phyloP scores from a whole-genome alignment of 129 eudicot genomes.

The Chrysanthemum makinoi region DNA sequence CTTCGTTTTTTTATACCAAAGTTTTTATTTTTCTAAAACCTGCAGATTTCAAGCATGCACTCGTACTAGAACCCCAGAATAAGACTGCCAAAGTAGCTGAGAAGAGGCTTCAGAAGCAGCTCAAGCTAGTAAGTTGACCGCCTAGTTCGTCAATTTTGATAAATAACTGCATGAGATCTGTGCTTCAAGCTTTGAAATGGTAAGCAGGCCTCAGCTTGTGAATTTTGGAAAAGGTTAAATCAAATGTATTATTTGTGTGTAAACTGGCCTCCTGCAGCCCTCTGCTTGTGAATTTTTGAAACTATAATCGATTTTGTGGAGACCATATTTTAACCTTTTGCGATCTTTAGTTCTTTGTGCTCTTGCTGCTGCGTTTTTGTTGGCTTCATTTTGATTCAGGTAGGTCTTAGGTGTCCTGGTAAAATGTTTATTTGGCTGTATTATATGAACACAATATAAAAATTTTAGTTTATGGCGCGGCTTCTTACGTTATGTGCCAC shows the following conservation, averaged over 20 bases:
- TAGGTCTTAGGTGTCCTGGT: background rate
- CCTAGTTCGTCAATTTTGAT: conserved; percentile 5
- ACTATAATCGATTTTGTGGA: conserved; percentile 22
- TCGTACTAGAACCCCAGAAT: conserved; percentile 92
- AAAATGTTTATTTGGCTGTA: conserved; percentile 8
- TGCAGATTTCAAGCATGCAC: conserved; percentile 94
- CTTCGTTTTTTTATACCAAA: background rate
- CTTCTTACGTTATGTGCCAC: background rate
- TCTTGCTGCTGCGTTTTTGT: background rate
- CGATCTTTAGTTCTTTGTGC: conserved; percentile 4
- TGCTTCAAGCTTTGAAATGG: background rate
- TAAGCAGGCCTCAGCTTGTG: background rate
- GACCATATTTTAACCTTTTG: background rate
- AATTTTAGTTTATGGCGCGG: too few species aligned
- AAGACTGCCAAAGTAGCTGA: conserved; percentile 71
- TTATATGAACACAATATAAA: too few species aligned
- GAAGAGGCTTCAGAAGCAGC: conserved; percentile 77
- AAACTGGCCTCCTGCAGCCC: conserved; percentile 11
- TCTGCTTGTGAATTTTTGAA: conserved; percentile 23
- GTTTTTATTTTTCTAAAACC: background rate
- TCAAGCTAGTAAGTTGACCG: conserved; percentile 46
- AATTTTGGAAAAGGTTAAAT: background rate
- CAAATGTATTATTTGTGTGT: background rate
- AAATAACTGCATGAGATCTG: conserved; percentile 10
- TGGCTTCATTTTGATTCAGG: background rate